Conservation (phyloP, 78 protist genomes). For the Pelomyxa schiedti region DNA sequence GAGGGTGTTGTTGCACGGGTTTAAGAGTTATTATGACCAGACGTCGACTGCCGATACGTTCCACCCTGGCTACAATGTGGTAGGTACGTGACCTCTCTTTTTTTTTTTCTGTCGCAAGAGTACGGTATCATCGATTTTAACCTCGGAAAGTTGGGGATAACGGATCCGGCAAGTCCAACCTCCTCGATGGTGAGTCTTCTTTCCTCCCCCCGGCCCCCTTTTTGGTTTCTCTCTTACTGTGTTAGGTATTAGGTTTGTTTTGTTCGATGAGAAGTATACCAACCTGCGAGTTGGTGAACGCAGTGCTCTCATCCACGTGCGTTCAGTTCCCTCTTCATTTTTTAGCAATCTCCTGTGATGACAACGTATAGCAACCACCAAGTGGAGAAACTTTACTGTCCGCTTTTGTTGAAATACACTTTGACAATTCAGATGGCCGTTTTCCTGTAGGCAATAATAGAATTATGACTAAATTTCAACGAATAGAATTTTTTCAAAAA, state of each 20-base stretch:
- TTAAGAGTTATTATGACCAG: slow-evolving; percentile 38
- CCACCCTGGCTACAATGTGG: slow-evolving; percentile 42
- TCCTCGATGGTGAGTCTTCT: slow-evolving; percentile 30
- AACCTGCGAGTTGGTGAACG: slow-evolving; percentile 45
- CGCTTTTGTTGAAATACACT: slow-evolving; percentile 85
- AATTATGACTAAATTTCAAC: neutral
- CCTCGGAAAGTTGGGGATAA: slow-evolving; percentile 74
- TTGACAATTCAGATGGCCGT: slow-evolving; percentile 89
- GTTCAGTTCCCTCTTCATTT: neutral
- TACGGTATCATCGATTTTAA: no score
- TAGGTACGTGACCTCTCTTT: slow-evolving; percentile 23
- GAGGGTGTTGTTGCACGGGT: slow-evolving; percentile 41
- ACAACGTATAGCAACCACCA: neutral
- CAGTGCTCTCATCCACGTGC: slow-evolving; percentile 53
- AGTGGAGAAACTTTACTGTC: slow-evolving; percentile 42
- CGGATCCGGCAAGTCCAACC: slow-evolving; percentile 73
- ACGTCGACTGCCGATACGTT: slow-evolving; percentile 13
- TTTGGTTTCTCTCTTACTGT: neutral
- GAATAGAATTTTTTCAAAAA: neutral
- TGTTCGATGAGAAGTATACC: slow-evolving; percentile 33
- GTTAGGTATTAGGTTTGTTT: slow-evolving; percentile 79
- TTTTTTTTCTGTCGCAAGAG: neutral
- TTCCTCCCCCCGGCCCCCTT: neutral
- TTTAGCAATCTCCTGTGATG: neutral
- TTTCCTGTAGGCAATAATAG: slow-evolving; percentile 69